Evolutionary conservation across 2,329 filamentous ascomycete species (phyloP).

Genomic region (Fusarium sp.): DNA sequence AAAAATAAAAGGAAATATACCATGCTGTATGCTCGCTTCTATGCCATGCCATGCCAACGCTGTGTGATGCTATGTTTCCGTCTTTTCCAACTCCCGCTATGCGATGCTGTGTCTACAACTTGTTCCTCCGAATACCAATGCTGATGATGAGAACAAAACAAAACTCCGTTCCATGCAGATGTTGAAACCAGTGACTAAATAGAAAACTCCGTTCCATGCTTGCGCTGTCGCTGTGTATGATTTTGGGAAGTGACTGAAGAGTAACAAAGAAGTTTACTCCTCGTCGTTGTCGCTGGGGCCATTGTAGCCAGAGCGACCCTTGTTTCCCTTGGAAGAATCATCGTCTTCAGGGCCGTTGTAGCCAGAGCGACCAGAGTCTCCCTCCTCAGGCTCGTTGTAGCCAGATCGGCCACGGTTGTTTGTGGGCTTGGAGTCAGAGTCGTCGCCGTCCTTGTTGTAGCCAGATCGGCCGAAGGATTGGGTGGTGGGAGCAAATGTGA

Average conservation of each 20-base stretch:
- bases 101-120: slow-evolving; percentile 17
- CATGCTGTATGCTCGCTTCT: slow-evolving; percentile 19
- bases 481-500: slow-evolving; percentile 42
- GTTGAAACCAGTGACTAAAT: slow-evolving; percentile 19
- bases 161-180: slow-evolving; percentile 34
- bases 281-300: slow-evolving; percentile 52
- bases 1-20: slow-evolving; percentile 26
- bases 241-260: slow-evolving; percentile 5
- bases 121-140: slow-evolving; percentile 1
- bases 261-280: slow-evolving; percentile 37
- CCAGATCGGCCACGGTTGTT: slow-evolving; percentile 56
- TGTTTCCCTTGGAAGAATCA: slow-evolving; percentile 49
- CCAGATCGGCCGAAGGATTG: slow-evolving; percentile 41
- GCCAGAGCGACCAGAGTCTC: slow-evolving; percentile 55
- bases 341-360: slow-evolving; percentile 53
- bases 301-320: slow-evolving; percentile 58
- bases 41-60: slow-evolving; percentile 23
- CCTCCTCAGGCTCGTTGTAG: slow-evolving; percentile 56
- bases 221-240: slow-evolving; percentile 24
- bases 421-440: slow-evolving; percentile 47
- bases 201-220: slow-evolving; percentile 41
- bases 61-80: slow-evolving; percentile 14
- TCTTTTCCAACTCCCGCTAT: slow-evolving; percentile 28
- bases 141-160: slow-evolving; percentile 8
- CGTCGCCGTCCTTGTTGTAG: slow-evolving; percentile 45